A percentile compares a stretch with the other conserved stretches of the same genome.
Evolutionary conservation across 2,329 filamentous ascomycete genomes (phyloP).

Genomic region (Diplodia scrobiculata): DNA sequence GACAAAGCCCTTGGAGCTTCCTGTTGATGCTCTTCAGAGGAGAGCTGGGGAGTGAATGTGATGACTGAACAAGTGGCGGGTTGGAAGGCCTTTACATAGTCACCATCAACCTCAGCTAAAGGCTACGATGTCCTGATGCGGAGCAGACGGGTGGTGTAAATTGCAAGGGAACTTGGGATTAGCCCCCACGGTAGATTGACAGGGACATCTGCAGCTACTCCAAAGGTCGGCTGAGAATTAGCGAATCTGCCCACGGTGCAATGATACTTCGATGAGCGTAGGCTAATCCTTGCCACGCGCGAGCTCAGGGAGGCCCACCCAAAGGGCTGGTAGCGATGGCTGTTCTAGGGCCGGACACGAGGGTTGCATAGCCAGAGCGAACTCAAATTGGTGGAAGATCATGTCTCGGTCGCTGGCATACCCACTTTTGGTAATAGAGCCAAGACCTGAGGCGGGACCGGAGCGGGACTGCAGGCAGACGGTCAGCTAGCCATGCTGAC

Average conservation of each 20-base stretch:
- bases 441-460: conserved; percentile 23
- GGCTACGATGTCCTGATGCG: neutral
- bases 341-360: conserved; percentile 4
- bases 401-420: conserved; percentile 1
- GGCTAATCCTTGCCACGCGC: conserved; percentile 2
- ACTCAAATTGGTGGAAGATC: conserved; percentile 27
- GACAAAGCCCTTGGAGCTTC: neutral
- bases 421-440: conserved; percentile 17
- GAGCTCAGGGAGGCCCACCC: neutral
- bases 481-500: conserved; percentile 21
- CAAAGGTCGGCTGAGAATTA: conserved; percentile 2
- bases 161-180: neutral
- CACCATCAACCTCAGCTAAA: neutral
- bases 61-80: neutral
- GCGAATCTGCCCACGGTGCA: conserved; percentile 6
- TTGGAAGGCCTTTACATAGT: conserved; percentile 22
- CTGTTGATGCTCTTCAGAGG: neutral
- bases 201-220: neutral
- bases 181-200: conserved; percentile 3
- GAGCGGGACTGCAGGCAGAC: neutral
- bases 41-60: conserved; percentile 20
- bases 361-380: conserved; percentile 2
- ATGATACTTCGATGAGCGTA: conserved; percentile 4
- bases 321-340: conserved; percentile 3
- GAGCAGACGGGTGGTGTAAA: conserved; percentile 8